Evolutionary conservation across 768 basidiomycete genomes (phyloP).

Genomic region (Rhizopogon sp.): DNA sequence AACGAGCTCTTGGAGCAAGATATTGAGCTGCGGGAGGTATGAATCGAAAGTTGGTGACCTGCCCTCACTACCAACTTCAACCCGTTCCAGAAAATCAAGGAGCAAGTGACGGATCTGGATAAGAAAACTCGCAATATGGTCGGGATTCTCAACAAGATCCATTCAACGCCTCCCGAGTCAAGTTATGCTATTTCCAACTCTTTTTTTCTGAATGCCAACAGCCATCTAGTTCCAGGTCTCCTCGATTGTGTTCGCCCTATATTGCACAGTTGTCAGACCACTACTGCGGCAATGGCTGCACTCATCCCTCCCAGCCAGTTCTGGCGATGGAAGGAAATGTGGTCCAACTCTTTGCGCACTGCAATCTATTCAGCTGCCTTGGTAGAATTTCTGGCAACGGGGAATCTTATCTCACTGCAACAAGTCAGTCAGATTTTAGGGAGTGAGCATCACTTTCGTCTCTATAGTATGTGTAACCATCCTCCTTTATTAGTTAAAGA

Average conservation of each 20-base stretch:
- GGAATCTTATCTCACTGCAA: conserved; percentile 54
- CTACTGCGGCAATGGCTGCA: conserved; percentile 44
- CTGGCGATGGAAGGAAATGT: conserved; percentile 85
- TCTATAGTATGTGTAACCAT: conserved; percentile 1
- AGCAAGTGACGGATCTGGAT: conserved; percentile 69
- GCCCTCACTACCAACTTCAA: conserved; percentile 1
- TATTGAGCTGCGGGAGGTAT: conserved; percentile 60
- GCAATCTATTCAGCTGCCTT: conserved; percentile 64
- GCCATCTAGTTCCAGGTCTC: conserved; percentile 50
- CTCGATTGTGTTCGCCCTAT: conserved; percentile 53
- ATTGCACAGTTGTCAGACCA: conserved; percentile 49
- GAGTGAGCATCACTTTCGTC: conserved; percentile 41
- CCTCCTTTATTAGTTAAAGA: conserved; percentile 47
- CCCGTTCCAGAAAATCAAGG: conserved; percentile 66
- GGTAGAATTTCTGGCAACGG: conserved; percentile 56
- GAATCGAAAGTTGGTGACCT: conserved; percentile 5
- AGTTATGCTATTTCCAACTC: conserved; percentile 37
- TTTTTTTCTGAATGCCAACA: conserved; percentile 8
- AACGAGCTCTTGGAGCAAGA: conserved; percentile 60
- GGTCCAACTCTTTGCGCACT: conserved; percentile 64
- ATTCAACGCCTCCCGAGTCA: conserved; percentile 60
- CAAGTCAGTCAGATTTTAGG: conserved; percentile 53
- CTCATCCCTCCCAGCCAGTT: conserved; percentile 68
- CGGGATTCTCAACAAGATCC: conserved; percentile 76
- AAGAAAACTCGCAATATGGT: conserved; percentile 68